Base-by-base conservation (phyloP, 371 early-diverging fungal species). In the Massospora cicadina region DNA sequence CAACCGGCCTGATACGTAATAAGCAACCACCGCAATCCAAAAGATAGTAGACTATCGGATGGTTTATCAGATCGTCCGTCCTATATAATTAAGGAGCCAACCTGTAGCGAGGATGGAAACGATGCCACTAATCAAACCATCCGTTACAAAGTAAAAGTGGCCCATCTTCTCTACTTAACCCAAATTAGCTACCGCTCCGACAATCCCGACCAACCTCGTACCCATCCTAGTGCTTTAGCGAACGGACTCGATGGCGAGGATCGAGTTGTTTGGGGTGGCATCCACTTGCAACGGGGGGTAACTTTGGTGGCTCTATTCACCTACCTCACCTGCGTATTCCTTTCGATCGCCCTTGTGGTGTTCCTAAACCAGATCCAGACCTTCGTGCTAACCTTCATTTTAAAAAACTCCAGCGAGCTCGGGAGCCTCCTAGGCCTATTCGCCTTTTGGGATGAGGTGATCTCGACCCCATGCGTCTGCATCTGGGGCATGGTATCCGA, bases 401-500 rank as follows among this genome's bases (percentile, higher is more conserved):
- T 70, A n/a, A 55, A 62, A 2, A 67, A 66, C 54, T 43, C 7
- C 7, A 59, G 54, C 1, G 57, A 29, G 1, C 10, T 59, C 3
- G 60, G 68, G 33, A 66, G 58, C 17, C 53, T 73, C 30, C 71
- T 72, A 12, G 79, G 76, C 5, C 68, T 68, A 3, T 58, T 82
- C 12, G 69, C 79, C 0, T 78, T 85, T 3, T 82, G 79, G 65
- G 84, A 84, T 59, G 82, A 89, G 72, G 70, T 87, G 33, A 43
- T 78, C 30, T 75, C 79, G 5, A 28, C 83, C 0, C 58, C 76
- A 28, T 65, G 71, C 1, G 74, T 76, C 0, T 43, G 68, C n/a
- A 3, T 79, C 33, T 83, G 83, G 81, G 86, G 86, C 24, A 13
- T 78, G 12, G 62, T 74, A 0, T 79, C 78, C 0, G 83, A 82